Base-by-base conservation (phyloP, 805 yeast genomes). In the Candida xiaguanensis region DNA sequence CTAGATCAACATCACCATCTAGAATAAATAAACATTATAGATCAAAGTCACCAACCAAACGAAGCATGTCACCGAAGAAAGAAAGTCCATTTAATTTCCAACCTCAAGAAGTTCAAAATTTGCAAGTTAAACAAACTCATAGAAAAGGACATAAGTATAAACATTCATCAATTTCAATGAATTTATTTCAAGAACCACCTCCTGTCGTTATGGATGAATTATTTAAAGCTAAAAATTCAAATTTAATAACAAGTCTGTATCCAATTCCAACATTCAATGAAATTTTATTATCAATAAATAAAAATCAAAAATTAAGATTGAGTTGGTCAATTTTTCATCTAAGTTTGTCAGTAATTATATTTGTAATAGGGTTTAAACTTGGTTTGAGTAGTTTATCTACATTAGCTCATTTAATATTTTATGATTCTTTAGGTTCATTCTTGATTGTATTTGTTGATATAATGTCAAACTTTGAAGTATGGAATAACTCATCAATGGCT, bases 131-230 rank as follows among this genome's bases (percentile, higher is more conserved):
- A 52, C 77, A 88, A 1, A 80, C 85, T 0, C 86, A 80, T 51
- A 80, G 99, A 69, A 80, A 90, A 50, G 99, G 99, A 5, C 99
- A 91, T 61, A 76, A 91, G 50, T 91, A 91, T 58, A 91, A 91
- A 58, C 98, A 91, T 60, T 89, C 97, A 2, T 89, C 96, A 7
- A 96, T 91, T 5, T 88, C 96, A 4, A 85, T 91, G 93, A 90
- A 91, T 59, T 75, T 91, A 57, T 91, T 93, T 58, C 96, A 87
- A 59, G 97, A 91, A 54, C 96, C 97, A 1, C 31, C 89, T 12
- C 84, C 89, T 12, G 67, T 68, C 2, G 52, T 59, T 3, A 36
- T 19, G 15, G 36, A 34, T 17, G 36, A 34, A 5, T 13, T 17
- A 33, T 27, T 38, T 20, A 38, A 28, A 16, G 27, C 16, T 16